Base-by-base conservation (phyloP, 805 yeast species). In the Zygosaccharomyces pseudorouxii region DNA sequence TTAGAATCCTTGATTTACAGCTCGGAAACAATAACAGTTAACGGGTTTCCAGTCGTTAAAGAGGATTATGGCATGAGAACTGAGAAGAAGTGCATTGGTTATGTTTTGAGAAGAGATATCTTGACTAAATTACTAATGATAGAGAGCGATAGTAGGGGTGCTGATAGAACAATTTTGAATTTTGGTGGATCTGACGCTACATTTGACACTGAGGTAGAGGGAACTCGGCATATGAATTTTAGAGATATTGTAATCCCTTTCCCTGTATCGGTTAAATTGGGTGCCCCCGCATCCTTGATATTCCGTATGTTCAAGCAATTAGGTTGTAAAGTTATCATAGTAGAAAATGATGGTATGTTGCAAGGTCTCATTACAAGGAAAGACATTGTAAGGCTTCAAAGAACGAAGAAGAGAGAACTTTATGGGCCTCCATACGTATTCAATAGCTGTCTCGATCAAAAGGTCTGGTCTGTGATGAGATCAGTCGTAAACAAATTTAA, bases 301-400 rank as follows among this genome's bases (percentile, higher is more conserved):
- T 67, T 82, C 50, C 84, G 84, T 30, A 67, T 89, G 20, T 92
- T 93, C 63, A 76, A 79, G 50, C 82, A 84, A 54, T 62, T 89
- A 25, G 97, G 98, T 0, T 96, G 97, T 7, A 72, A 86, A 38
- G 76, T 82, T 25, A 74, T 93, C 1, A 72, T 84, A 37, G 83
- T 87, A 1, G 84, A 82, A 47, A 74, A 79, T 8, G 67, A 75
- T 27, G 93, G 90, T 1, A 52, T 62, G 2, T 60, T 88, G 14
- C 74, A 74, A 12, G 99, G 99, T 0, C 60, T 88, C n/a, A 69
- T 95, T 1, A 88, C 96, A 0, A 75, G 90, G 49, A 93, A 93
- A 59, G 98, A 90, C 60, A 72, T 92, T 14, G 66, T 90, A 45
- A 73, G 82, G 52, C 88, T 78, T 57, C 85, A 82, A 54, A 62